Evolutionary conservation across 1,284 basidiomycete species (phyloP).

Genomic region (Moesziomyces sp.): DNA sequence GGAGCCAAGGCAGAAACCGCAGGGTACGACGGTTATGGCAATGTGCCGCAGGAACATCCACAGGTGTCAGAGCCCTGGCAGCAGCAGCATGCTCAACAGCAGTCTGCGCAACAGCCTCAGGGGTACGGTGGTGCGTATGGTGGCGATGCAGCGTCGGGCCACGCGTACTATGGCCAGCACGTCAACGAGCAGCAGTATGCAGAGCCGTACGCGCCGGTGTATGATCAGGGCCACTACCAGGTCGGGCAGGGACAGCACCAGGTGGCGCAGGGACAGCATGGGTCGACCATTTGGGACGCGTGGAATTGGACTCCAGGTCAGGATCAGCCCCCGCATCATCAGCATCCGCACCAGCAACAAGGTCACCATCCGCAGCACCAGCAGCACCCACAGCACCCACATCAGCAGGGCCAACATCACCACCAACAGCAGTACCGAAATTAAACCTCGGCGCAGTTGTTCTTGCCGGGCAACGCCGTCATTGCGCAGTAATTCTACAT

Average conservation of each 20-base stretch:
- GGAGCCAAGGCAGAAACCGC: neutral
- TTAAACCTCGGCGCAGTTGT: too few species aligned
- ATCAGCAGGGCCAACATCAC: constrained; percentile 9
- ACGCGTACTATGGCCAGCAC: constrained; percentile 1
- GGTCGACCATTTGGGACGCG: constrained; percentile 13
- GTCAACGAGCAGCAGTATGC: constrained; percentile 6
- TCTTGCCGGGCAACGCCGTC: too few species aligned
- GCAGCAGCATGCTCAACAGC: constrained; percentile 1
- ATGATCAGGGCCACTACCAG: neutral
- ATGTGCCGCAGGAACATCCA: neutral
- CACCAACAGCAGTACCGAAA: too few species aligned
- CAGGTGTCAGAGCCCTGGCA: constrained; percentile 3
- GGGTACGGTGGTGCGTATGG: neutral
- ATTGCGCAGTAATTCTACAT: too few species aligned
- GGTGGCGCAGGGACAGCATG: neutral
- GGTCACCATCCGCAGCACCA: constrained; percentile 2
- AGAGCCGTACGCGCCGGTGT: neutral
- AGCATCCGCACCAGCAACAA: constrained; percentile 7
- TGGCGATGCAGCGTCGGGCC: too few species aligned
- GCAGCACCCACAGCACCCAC: constrained; percentile 1
- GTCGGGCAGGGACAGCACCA: neutral
- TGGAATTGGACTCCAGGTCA: constrained; percentile 26
- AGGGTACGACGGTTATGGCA: constrained; percentile 1
- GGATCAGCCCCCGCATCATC: constrained; percentile 2
- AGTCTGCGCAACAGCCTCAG: neutral